A percentile compares a stretch with the other conserved stretches of the same genome.
phyloP scores from a whole-genome alignment of 352 stramenopile genomes.

The Phytophthora nicotianae region DNA sequence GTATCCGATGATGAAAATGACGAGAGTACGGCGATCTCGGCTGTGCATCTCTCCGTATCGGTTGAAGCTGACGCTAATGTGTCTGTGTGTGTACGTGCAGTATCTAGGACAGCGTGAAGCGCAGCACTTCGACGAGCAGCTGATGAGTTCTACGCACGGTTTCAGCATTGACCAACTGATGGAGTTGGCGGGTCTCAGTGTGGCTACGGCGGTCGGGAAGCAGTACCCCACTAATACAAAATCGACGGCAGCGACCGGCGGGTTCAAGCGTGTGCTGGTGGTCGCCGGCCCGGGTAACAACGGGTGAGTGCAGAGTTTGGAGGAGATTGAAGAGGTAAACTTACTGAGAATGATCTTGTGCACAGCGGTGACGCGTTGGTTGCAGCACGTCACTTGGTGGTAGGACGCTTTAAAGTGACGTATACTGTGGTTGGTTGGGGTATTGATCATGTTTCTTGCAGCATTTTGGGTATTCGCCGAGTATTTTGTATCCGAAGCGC shows the following conservation, averaged over 20 bases:
- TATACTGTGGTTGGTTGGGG: background rate
- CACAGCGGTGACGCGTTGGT: slow-evolving; percentile 97
- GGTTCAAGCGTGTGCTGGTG: slow-evolving; percentile 83
- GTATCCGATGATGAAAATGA: background rate
- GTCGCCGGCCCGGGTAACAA: slow-evolving; percentile 98
- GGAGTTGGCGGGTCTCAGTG: slow-evolving; percentile 97
- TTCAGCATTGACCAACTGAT: slow-evolving; percentile 98
- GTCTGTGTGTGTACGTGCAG: slow-evolving; percentile 29
- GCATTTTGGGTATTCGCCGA: slow-evolving; percentile 96
- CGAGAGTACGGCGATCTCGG: background rate
- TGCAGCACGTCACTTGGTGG: slow-evolving; percentile 95
- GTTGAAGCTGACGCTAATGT: background rate
- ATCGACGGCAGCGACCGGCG: background rate
- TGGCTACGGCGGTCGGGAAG: slow-evolving; percentile 91
- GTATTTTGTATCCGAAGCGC: slow-evolving; percentile 95
- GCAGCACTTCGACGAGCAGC: slow-evolving; percentile 87
- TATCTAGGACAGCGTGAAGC: slow-evolving; percentile 76
- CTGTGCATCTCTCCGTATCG: background rate
- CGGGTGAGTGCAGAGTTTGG: slow-evolving; percentile 55
- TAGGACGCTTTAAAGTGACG: slow-evolving; percentile 9
- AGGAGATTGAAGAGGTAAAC: background rate
- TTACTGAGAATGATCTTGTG: background rate
- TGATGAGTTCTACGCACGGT: slow-evolving; percentile 87
- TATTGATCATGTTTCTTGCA: slow-evolving; percentile 24
- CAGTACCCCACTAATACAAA: slow-evolving; percentile 42